Base-by-base conservation (phyloP, 2,329 filamentous ascomycete genomes). In the Colletotrichum salicis region DNA sequence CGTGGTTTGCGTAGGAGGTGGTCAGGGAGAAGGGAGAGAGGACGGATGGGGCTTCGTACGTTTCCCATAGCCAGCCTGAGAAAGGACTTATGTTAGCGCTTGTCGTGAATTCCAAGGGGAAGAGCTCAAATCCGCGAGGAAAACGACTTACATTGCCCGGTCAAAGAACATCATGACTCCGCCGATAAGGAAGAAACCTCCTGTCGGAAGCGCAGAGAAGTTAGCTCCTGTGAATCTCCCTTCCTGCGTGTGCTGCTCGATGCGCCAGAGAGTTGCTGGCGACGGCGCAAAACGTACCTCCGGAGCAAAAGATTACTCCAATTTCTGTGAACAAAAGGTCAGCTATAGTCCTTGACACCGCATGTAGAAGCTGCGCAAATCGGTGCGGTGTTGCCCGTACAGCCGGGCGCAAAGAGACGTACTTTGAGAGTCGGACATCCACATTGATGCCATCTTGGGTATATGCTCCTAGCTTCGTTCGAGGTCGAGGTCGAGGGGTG, bases 101-200 rank as follows among this genome's bases (percentile, higher is more conserved):
- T 41, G 60, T 22, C 27, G 69, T 58, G 58, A 48, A 62, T 69
- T 24, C 54, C 24, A 19, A 29, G 13, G 13, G 19, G 29, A 19
- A 10, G 6, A 27, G 22, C 27, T 29, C 37, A 3, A 41, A 7
- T 19, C 7, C 37, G 13, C 15, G 7, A 41, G 37, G 27, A 29
- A 19, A 4, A 19, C 6, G 5, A 86, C 91, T 79, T 86, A 96
- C 94, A 98, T 95, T 79, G 96, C 94, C 75, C 96, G 91, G 84
- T 99, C 96, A 86, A 99, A 99, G 86, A 99, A 98, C 84, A 99
- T 90, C 84, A 99, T 88, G 11, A 99, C 94, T 73, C 96, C 96
- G 79, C 94, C 94, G 80, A 98, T 89, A 69, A 99, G 90, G 87
- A 99, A 99, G 86, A 98, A 92, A 76, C 93, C 94, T 82, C 96